A percentile compares a stretch with the other conserved stretches of the same genome.
phyloP scores from a whole-genome alignment of 1,284 basidiomycete genomes.

The Pterulicium gracile region DNA sequence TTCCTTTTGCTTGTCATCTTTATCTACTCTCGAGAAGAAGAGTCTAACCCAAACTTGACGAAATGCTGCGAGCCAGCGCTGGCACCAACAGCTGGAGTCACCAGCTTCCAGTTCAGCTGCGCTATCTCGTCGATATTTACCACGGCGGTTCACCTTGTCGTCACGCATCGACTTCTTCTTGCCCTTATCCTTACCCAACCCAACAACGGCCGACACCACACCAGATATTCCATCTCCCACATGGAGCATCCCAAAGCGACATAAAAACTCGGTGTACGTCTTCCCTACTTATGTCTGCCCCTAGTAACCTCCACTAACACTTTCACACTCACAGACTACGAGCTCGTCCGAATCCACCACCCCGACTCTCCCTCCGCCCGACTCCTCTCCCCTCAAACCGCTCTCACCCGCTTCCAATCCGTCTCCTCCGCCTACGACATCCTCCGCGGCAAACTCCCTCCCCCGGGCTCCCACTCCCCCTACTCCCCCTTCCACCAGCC shows the following conservation, averaged over 20 bases:
- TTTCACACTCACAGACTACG: slow-evolving; percentile 39
- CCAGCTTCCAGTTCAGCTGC: not conserved
- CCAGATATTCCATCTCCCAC: slow-evolving; percentile 59
- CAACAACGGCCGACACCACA: slow-evolving; percentile 47
- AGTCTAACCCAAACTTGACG: not conserved
- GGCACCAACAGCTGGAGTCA: not conserved
- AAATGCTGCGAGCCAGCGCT: not conserved
- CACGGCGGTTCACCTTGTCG: not conserved
- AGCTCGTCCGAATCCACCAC: slow-evolving; percentile 60
- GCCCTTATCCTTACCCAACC: slow-evolving; percentile 43
- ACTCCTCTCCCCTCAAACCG: slow-evolving; percentile 29
- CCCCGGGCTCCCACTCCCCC: slow-evolving; percentile 12
- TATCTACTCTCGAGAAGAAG: slow-evolving; percentile 3
- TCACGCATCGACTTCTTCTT: not conserved
- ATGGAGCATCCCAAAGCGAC: slow-evolving; percentile 40
- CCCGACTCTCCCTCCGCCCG: slow-evolving; percentile 51
- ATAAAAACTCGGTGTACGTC: slow-evolving; percentile 57
- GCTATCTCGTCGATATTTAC: not conserved
- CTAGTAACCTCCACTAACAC: slow-evolving; percentile 1
- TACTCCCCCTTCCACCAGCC: slow-evolving; percentile 10
- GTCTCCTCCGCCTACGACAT: slow-evolving; percentile 52
- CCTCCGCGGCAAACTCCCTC: slow-evolving; percentile 30
- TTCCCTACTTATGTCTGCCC: not conserved
- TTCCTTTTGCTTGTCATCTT: too few species aligned
- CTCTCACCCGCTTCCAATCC: slow-evolving; percentile 49